Evolutionary conservation across 306 rosid genomes (phyloP), one percentile per base, ranked within the genome.

Genomic region (Citrullus amarus): DNA sequence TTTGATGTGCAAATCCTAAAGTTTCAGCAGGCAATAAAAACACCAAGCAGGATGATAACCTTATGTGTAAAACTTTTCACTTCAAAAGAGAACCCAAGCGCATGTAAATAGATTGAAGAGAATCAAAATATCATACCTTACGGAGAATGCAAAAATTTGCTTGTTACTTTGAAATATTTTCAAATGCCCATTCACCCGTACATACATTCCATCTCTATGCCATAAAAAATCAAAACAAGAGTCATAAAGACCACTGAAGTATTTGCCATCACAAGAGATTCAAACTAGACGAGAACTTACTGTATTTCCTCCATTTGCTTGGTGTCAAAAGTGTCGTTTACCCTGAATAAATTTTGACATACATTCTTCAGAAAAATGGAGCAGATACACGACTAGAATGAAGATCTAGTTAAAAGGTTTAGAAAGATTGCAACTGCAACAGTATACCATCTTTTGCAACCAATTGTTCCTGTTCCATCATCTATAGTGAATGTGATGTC

Each of bases 401-500:
- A 50, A 50, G 58, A 53, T 51, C 14, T 7, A 28, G 58, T 48
- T 72, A 5, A 72, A 28, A 28, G 15, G 43, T 15, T 50, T 62
- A 30, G 18, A 39, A 1, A 28, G 56, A 17, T 78, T 22, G 41
- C 17, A 30, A 32, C 46, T 51, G 39, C 20, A 53, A 17, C 28
- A n/a, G 32, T 16, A 54, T 91, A 95, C 97, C 99, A 95, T 95
- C 99, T 95, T 84, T 88, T 86, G 60, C 97, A 91, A 58, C 80
- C 86, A 55, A 95, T 88, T 46, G 89, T 84, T 39, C 99, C 99
- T 2, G 97, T 95, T 81, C 99, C 99, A 77, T 95, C 99, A 51
- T 95, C 97, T 6, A 92, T 70, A 20, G 48, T 56, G 76, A 95
- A 86, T 78, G 79, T 81, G 63, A 95, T 88, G 78, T 89, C 97